These are phyloP conservation scores for Salvia sclarea DNA, from an alignment of 305 asterid genomes.

Conservation along the genomic window DNA sequence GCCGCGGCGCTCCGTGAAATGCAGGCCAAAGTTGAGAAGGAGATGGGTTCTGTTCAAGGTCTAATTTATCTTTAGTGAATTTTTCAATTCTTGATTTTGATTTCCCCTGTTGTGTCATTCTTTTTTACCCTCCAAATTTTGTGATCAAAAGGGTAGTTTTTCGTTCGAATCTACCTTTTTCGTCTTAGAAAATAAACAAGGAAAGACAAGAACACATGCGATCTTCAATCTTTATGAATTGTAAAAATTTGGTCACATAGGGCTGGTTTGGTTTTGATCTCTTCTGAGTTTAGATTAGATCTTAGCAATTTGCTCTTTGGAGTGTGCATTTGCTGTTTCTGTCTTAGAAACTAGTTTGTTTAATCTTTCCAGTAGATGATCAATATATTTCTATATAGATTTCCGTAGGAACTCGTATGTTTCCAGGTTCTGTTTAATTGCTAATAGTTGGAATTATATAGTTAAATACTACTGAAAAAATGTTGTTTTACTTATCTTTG, in stretches of 20 bases:
- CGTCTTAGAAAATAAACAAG: background rate
- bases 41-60: constrained; percentile 97
- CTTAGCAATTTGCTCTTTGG: constrained; percentile 1
- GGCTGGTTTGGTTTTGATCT: background rate
- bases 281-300: background rate
- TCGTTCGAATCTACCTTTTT: constrained; percentile 2
- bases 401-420: background rate
- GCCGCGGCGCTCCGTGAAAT: constrained; percentile 92
- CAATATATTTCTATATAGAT: background rate
- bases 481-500: background rate
- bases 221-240: background rate
- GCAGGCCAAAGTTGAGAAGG: constrained; percentile 98
- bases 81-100: constrained; percentile 11
- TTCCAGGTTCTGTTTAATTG: background rate
- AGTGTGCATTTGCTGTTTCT: background rate
- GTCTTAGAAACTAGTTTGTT: background rate
- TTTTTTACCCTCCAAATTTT: background rate
- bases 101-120: background rate
- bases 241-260: background rate
- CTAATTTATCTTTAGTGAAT: background rate
- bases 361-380: background rate
- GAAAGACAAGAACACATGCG: background rate
- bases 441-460: background rate
- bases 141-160: background rate
- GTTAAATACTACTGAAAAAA: background rate